Conservation (phyloP, 768 basidiomycete genomes). For the Mycena rosella region DNA sequence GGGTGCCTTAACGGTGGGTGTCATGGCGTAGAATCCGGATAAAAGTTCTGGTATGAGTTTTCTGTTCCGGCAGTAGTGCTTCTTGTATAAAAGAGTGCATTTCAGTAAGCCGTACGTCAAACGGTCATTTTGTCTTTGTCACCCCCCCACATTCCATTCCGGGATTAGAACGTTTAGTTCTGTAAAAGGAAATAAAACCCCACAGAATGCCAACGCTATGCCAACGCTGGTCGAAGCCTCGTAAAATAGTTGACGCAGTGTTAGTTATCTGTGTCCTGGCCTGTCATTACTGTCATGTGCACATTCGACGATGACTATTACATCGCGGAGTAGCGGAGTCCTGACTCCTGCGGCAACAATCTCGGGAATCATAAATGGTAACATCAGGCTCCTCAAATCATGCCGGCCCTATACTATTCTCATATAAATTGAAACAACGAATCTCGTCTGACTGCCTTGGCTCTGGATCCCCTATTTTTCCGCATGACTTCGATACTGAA, state of each 20-base stretch:
- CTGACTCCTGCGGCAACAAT: too few relatives aligned
- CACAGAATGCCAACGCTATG: background rate
- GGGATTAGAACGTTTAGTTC: background rate
- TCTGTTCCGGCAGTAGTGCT: background rate
- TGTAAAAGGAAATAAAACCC: background rate
- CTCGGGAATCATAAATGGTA: too few relatives aligned
- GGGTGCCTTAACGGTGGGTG: constrained; percentile 3
- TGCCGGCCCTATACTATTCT: too few relatives aligned
- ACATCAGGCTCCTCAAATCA: too few relatives aligned
- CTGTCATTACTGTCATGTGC: too few relatives aligned
- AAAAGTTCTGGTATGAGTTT: constrained; percentile 1
- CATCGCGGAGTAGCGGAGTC: too few relatives aligned
- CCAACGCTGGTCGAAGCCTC: background rate
- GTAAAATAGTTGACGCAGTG: background rate
- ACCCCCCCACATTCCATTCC: constrained; percentile 3
- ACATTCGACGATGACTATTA: too few relatives aligned
- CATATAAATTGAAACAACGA: too few relatives aligned
- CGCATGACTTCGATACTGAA: too few relatives aligned
- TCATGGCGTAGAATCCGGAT: constrained; percentile 14
- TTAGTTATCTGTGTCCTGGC: too few relatives aligned
- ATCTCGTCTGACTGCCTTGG: too few relatives aligned
- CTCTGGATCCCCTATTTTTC: too few relatives aligned
- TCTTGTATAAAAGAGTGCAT: background rate
- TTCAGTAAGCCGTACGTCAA: constrained; percentile 3
- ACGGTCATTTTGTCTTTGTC: constrained; percentile 1